Percentiles rank a stretch among this genome's conserved stretches.
phyloP scores from a whole-genome alignment of 2,329 filamentous ascomycete genomes.

The Lasiodiplodia sp. region DNA sequence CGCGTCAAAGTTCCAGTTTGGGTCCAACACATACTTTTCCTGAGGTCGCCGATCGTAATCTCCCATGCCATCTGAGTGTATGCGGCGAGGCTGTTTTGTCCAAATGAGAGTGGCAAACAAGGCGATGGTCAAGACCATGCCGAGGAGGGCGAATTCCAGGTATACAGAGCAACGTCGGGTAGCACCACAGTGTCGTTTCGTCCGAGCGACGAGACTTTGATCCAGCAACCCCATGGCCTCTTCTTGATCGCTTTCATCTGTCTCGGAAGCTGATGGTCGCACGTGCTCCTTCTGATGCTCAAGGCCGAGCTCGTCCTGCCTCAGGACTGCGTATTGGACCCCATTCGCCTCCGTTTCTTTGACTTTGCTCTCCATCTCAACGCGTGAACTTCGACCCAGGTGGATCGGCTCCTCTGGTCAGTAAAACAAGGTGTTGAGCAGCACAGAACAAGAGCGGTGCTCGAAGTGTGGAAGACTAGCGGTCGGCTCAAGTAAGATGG shows the following conservation, averaged over 20 bases:
- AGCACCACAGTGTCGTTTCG: slow-evolving; percentile 10
- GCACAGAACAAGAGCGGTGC: background rate
- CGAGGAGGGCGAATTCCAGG: slow-evolving; percentile 18
- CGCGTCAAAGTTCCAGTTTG: slow-evolving; percentile 63
- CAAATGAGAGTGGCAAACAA: slow-evolving; percentile 9
- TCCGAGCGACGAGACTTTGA: background rate
- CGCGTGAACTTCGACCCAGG: background rate
- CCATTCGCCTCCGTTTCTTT: background rate
- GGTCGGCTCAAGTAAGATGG: background rate
- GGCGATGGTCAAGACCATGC: slow-evolving; percentile 5
- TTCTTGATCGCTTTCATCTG: background rate
- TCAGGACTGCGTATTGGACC: background rate
- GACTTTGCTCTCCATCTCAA: background rate
- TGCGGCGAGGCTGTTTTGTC: background rate
- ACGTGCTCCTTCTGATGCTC: background rate
- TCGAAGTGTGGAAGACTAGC: background rate
- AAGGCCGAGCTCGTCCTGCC: background rate
- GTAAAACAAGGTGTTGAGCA: background rate
- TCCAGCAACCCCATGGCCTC: background rate
- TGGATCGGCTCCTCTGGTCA: background rate
- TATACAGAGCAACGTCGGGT: slow-evolving; percentile 6
- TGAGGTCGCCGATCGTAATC: background rate
- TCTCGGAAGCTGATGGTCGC: background rate
- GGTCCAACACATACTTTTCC: slow-evolving; percentile 59
- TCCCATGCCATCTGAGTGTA: background rate